These are phyloP conservation scores for Kitagawia praeruptora DNA, from an alignment of 129 eudicot genomes.

Conservation along the genomic window DNA sequence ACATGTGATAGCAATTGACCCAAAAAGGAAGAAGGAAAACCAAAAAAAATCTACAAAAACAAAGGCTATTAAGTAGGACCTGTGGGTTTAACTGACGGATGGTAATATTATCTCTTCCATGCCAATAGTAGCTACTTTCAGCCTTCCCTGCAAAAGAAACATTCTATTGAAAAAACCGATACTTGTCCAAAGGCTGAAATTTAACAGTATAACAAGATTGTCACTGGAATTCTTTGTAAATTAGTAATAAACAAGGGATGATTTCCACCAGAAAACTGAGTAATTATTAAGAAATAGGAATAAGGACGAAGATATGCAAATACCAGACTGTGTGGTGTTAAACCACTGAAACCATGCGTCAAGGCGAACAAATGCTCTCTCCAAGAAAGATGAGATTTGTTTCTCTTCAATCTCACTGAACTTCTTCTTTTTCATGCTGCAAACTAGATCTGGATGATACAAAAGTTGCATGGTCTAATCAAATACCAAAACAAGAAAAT, in stretches of 20 bases:
- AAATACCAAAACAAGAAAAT: neutral
- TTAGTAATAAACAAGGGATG: neutral
- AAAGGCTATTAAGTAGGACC: conserved; percentile 31
- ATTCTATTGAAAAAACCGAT: neutral
- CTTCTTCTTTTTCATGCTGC: conserved; percentile 52
- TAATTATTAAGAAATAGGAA: neutral
- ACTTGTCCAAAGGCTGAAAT: neutral
- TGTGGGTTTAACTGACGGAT: conserved; percentile 87
- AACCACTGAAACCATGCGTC: conserved; percentile 99
- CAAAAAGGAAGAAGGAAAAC: neutral
- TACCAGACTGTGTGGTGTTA: conserved; percentile 94
- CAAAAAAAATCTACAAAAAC: neutral
- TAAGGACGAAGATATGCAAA: neutral
- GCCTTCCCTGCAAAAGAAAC: conserved; percentile 44
- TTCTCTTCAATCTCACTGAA: conserved; percentile 39
- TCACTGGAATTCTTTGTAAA: neutral
- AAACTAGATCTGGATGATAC: conserved; percentile 52
- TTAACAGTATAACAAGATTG: neutral
- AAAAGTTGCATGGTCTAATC: neutral
- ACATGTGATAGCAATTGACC: neutral
- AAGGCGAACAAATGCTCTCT: conserved; percentile 72
- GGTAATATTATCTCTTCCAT: conserved; percentile 82
- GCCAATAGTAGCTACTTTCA: conserved; percentile 77
- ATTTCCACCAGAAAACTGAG: neutral
- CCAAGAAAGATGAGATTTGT: conserved; percentile 62